These are phyloP conservation scores for Trichosporon faecale DNA, from an alignment of 1,284 basidiomycete genomes.

Conservation along the genomic window DNA sequence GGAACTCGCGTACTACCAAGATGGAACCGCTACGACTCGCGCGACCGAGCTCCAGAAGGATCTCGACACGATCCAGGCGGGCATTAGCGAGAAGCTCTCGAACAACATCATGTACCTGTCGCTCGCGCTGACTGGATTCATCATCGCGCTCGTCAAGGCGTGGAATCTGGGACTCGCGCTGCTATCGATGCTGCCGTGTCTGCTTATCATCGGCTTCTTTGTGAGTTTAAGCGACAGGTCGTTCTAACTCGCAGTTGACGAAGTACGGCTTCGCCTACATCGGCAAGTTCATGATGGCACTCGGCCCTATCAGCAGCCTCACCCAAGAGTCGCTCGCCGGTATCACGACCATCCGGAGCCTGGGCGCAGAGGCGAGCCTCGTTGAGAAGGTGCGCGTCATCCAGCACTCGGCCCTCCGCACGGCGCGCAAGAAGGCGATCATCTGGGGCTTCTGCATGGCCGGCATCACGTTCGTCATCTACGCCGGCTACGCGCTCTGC, in stretches of 20 bases:
- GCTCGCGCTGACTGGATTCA: neutral
- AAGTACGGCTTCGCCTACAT: neutral
- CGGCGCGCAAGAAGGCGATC: neutral
- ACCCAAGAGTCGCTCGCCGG: neutral
- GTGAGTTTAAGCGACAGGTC: neutral
- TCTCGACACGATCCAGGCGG: neutral
- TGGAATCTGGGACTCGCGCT: neutral
- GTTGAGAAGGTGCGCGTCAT: neutral
- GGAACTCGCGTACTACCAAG: neutral
- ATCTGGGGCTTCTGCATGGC: neutral
- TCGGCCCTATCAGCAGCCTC: neutral
- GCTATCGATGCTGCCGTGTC: neutral
- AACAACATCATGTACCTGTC: neutral
- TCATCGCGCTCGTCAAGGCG: neutral
- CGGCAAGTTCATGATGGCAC: neutral
- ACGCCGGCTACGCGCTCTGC: neutral
- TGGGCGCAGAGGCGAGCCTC: neutral
- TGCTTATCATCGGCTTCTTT: neutral
- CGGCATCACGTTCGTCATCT: neutral
- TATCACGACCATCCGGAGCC: neutral
- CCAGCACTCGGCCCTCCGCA: neutral
- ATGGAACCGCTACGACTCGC: neutral
- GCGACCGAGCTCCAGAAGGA: constrained; percentile 1
- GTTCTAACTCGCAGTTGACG: neutral
- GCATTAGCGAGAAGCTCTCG: neutral